Base-by-base conservation (phyloP, 345 rosid genomes). In the Eucalyptus grandis region DNA sequence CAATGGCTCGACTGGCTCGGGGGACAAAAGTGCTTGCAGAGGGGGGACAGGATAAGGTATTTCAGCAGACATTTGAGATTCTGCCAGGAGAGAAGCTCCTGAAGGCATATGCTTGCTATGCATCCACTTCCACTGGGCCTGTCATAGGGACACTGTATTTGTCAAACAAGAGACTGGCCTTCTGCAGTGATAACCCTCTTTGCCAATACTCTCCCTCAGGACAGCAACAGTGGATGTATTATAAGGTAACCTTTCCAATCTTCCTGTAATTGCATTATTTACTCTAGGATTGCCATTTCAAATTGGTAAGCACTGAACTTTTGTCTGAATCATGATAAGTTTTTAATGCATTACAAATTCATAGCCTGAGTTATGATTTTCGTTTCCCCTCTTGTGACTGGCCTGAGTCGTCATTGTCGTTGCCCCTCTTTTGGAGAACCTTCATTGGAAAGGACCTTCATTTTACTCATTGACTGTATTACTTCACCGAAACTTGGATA, bases 31-130 rank as follows among this genome's bases (percentile, higher is more conserved):
- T 96, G 86, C 88, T 97, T 14, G 80, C 95, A 19, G 98, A 96
- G 94, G 99, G 99, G 92, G 99, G 98, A 60, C 93, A 94, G 67
- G 95, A 95, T n/a, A 96, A 92, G 93, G 92, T 96, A 87, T 97
- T 96, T 91, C 95, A 92, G 88, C 97, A 93, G 50, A 94, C 94
- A n/a, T 97, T 97, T 91, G 94, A 93, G 86, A 87, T 56, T 54
- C 83, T 93, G 60, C 87, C 95, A 0, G 93, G 93, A 80, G 99
- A 96, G 93, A 97, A 94, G 94, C 97, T 97, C 82, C 49, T 95
- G 87, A 95, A 95, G 56, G 90, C 99, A 16, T 97, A 92, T 90
- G 98, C 91, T 86, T 97, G 99, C 93, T 95, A 97, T 91, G 85
- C 94, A 56, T 97, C 99, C 51, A 95, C 96, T 40, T 92, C 94